Evolutionary conservation across 148 eudicot genomes (phyloP), one percentile per base, ranked within the genome.

Genomic region (Chenopodium berlandieri): DNA sequence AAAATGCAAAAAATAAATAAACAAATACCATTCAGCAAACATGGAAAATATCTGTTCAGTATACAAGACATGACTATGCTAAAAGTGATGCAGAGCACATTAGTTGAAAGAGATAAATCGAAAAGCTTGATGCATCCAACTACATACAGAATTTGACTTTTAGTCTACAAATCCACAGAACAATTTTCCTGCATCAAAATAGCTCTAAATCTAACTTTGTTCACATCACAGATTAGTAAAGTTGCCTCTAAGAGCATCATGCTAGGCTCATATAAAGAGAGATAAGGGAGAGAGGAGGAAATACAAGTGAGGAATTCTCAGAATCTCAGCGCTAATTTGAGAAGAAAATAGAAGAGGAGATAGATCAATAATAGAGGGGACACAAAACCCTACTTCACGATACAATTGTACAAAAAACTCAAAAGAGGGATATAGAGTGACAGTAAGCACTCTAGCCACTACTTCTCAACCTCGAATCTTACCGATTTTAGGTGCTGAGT

Each of bases 391-490:
- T n/a, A 68, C 13, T 68, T 37, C 34, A 64, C 2, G 44, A 40
- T 40, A 40, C 44, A 40, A 40, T 40, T 40, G 37, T 52, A 65
- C 32, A 74, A 17, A 65, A 54, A 50, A 34, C 65, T 73, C 30
- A 20, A 37, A 27, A 68, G 30, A n/a, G 47, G 71, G 73, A 62
- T 67, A 14, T 79, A 22, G 48, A 27, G 60, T 22, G 50, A 54
- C 7, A 50, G 63, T 65, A 68, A 84, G 4, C 44, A 31, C 17
- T 25, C 25, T 54, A 78, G 27, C 52, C 64, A 6, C 47, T 46
- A 70, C 47, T 37, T 69, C 67, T 75, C 65, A 75, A 31, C 70
- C 82, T 40, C 20, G n/a, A 40, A 75, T 44, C 37, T 20, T 80
- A 32, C 74, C 75, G 80, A 62, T 34, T 14, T 68, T 9, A 73